These are phyloP conservation scores for Bryoerythrophyllum caledonicum DNA, from an alignment of 225 moss, liverwort and hornwort species.

Conservation along the genomic window DNA sequence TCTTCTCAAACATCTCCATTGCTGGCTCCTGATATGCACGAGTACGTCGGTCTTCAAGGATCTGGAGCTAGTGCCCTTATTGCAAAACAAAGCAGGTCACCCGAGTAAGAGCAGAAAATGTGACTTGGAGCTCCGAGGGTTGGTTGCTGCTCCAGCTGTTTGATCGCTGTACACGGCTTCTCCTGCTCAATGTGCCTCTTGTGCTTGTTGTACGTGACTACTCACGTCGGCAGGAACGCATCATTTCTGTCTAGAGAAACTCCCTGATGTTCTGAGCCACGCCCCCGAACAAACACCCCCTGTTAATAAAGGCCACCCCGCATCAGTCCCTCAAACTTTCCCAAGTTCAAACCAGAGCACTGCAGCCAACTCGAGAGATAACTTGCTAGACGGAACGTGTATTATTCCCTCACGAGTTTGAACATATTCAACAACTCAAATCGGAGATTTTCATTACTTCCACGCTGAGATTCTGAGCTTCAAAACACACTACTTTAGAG, in stretches of 20 bases:
- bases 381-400: too few relatives aligned
- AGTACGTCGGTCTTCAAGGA: too few relatives aligned
- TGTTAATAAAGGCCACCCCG: neutral
- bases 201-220: too few relatives aligned
- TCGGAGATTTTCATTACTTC: too few relatives aligned
- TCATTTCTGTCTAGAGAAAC: neutral
- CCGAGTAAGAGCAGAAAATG: conserved; percentile 18
- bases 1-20: conserved; percentile 26
- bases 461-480: too few relatives aligned
- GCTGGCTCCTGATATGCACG: too few relatives aligned
- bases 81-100: conserved; percentile 22
- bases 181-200: conserved; percentile 25
- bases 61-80: too few relatives aligned
- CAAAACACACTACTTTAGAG: too few relatives aligned
- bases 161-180: conserved; percentile 32
- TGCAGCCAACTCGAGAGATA: too few relatives aligned
- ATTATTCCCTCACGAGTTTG: neutral
- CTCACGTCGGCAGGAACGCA: conserved; percentile 4
- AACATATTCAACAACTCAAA: neutral
- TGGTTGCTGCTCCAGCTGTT: conserved; percentile 33
- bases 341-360: neutral
- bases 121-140: neutral
- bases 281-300: neutral
- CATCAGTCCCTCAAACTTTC: neutral
- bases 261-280: conserved; percentile 1